These are phyloP conservation scores for Trichoderma simmonsii DNA, from an alignment of 2,329 filamentous ascomycete genomes.

Conservation along the genomic window DNA sequence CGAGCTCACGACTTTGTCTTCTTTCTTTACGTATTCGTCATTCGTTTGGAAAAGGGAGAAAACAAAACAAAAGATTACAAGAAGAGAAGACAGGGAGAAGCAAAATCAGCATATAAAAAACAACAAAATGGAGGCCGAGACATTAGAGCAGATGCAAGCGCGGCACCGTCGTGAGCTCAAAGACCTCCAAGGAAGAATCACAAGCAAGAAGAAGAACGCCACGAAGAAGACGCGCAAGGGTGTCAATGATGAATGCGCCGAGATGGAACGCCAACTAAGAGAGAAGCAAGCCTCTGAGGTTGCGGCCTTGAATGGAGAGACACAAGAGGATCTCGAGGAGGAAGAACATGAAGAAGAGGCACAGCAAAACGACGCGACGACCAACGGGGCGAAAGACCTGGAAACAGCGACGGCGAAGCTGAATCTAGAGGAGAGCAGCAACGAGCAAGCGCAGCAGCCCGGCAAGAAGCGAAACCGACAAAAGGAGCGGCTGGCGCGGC, in stretches of 20 bases:
- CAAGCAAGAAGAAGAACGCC: conserved; percentile 94
- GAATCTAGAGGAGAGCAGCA: conserved; percentile 18
- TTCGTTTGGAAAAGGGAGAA: background rate
- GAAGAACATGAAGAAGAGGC: conserved; percentile 7
- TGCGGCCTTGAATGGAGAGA: conserved; percentile 37
- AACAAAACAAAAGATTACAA: background rate
- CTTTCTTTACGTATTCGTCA: background rate
- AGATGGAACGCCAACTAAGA: conserved; percentile 63
- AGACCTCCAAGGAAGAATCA: conserved; percentile 80
- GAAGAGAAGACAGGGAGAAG: background rate
- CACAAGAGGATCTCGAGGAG: background rate
- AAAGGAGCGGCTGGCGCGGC: conserved; percentile 84
- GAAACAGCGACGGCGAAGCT: conserved; percentile 25
- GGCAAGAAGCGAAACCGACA: conserved; percentile 81
- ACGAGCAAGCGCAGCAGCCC: conserved; percentile 22
- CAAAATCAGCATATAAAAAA: background rate
- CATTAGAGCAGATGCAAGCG: conserved; percentile 72
- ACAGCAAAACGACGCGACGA: background rate
- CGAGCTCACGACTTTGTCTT: background rate
- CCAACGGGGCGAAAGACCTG: conserved; percentile 5
- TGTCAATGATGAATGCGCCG: conserved; percentile 72
- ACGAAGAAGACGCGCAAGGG: conserved; percentile 81
- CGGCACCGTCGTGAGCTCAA: conserved; percentile 85
- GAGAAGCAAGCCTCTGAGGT: conserved; percentile 65
- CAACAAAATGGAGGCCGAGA: conserved; percentile 39